Evolutionary conservation across 768 basidiomycete genomes (phyloP).

Genomic region (Xanthoconium stramineum): DNA sequence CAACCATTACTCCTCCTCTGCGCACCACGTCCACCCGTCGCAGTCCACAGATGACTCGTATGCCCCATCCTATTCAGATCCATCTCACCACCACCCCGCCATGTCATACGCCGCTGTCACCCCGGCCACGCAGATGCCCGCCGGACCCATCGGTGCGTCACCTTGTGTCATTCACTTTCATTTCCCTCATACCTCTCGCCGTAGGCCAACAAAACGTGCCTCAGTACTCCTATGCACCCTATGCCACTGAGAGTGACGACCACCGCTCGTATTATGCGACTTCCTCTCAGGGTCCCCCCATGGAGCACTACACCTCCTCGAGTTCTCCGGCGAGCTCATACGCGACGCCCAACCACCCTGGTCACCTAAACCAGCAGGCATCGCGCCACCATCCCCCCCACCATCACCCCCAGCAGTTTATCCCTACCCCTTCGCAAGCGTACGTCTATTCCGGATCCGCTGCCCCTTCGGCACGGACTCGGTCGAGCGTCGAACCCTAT

Average conservation of each 20-base stretch:
- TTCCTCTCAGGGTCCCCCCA: slow-evolving; percentile 12
- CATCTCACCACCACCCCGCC: slow-evolving; percentile 22
- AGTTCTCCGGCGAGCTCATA: slow-evolving; percentile 21
- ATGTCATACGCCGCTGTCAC: slow-evolving; percentile 27
- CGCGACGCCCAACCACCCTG: slow-evolving; percentile 14
- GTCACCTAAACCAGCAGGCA: slow-evolving; percentile 13
- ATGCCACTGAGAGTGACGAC: slow-evolving; percentile 20
- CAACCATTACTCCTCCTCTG: slow-evolving; percentile 21
- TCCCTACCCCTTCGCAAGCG: slow-evolving; percentile 48
- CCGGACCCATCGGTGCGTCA: slow-evolving; percentile 29
- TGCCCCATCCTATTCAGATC: slow-evolving; percentile 21
- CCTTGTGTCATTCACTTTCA: slow-evolving; percentile 3
- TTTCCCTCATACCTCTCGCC: slow-evolving; percentile 8
- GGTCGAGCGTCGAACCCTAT: slow-evolving; percentile 36
- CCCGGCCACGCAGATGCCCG: slow-evolving; percentile 16
- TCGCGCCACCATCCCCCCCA: slow-evolving; percentile 18
- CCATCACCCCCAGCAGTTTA: slow-evolving; percentile 35
- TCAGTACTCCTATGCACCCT: slow-evolving; percentile 19
- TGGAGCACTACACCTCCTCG: slow-evolving; percentile 23
- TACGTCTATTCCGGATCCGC: slow-evolving; percentile 31
- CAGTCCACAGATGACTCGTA: slow-evolving; percentile 19
- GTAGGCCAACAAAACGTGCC: slow-evolving; percentile 19
- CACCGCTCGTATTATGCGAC: slow-evolving; percentile 26
- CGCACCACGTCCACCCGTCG: slow-evolving; percentile 20
- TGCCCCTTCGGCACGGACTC: slow-evolving; percentile 25